Evolutionary conservation across 1,284 basidiomycete species (phyloP).

Genomic region (Rhodofomes roseus): DNA sequence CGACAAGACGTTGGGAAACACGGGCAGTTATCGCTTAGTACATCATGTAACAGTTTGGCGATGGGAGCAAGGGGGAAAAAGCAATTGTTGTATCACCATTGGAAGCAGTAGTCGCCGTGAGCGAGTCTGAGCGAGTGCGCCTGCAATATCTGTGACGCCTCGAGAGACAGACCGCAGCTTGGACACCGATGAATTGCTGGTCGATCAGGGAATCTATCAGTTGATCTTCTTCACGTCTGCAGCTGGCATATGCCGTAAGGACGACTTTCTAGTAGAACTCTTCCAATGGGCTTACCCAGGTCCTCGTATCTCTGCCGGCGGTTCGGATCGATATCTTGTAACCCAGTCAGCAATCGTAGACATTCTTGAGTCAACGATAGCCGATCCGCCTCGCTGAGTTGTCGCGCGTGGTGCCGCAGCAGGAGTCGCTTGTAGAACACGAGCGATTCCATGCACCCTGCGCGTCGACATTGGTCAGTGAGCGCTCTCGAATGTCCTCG

Average conservation of each 20-base stretch:
- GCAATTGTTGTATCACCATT: not conserved
- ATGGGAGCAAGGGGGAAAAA: not conserved
- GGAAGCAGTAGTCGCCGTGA: not conserved
- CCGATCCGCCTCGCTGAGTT: slow-evolving; percentile 28
- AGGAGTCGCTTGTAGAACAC: slow-evolving; percentile 74
- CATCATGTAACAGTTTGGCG: not conserved
- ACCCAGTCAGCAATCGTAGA: slow-evolving; percentile 43
- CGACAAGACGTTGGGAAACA: not conserved
- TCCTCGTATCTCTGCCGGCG: slow-evolving; percentile 61
- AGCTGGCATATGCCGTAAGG: not conserved
- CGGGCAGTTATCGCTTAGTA: not conserved
- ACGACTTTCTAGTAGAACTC: not conserved
- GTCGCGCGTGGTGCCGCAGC: slow-evolving; percentile 37
- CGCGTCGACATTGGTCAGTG: not conserved
- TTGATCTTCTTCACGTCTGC: not conserved
- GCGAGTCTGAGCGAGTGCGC: not conserved
- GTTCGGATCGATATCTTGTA: slow-evolving; percentile 56
- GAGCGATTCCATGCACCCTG: slow-evolving; percentile 94
- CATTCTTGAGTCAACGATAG: slow-evolving; percentile 45
- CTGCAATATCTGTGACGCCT: too few relatives aligned
- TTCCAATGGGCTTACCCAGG: slow-evolving; percentile 39
- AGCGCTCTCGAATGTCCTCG: not conserved
- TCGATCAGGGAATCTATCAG: not conserved
- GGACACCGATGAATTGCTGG: not conserved
- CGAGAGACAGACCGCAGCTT: not conserved